A percentile compares a stretch with the other conserved stretches of the same genome.
Conservation (phyloP, 768 basidiomycete species). For the Suillus americanus region DNA sequence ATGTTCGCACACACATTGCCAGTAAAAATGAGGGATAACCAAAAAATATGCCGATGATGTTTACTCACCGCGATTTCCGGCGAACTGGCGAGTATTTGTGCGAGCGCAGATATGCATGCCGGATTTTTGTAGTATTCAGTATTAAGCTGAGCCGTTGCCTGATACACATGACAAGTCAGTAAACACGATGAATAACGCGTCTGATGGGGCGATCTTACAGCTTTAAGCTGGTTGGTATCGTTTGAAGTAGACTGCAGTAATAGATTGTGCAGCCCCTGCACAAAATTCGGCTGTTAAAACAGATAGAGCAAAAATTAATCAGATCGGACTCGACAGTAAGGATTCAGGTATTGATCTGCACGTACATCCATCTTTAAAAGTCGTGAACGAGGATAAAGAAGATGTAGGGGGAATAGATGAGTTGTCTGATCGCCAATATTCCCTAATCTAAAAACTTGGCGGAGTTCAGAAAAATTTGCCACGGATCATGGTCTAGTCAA, state of each 20-base stretch:
- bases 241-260: conserved; percentile 79
- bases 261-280: conserved; percentile 81
- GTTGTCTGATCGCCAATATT: conserved; percentile 22
- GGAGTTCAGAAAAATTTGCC: conserved; percentile 46
- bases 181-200: conserved; percentile 20
- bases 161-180: conserved; percentile 13
- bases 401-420: conserved; percentile 27
- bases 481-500: conserved; percentile 5
- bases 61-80: conserved; percentile 78
- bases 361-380: conserved; percentile 31
- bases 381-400: conserved; percentile 26
- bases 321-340: conserved; percentile 6
- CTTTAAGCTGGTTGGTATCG: conserved; percentile 87
- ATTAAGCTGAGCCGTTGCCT: conserved; percentile 93
- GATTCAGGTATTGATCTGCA: conserved; percentile 5
- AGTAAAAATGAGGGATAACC: conserved; percentile 5
- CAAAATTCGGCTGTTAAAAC: conserved; percentile 57
- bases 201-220: conserved; percentile 54
- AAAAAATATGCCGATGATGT: conserved; percentile 11
- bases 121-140: conserved; percentile 92
- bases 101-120: conserved; percentile 87
- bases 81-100: conserved; percentile 80
- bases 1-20: neutral
- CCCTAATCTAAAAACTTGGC: conserved; percentile 53
- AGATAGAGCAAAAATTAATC: conserved; percentile 5